Conservation (phyloP, 148 eudicot species). For the Suaeda aralocaspica region DNA sequence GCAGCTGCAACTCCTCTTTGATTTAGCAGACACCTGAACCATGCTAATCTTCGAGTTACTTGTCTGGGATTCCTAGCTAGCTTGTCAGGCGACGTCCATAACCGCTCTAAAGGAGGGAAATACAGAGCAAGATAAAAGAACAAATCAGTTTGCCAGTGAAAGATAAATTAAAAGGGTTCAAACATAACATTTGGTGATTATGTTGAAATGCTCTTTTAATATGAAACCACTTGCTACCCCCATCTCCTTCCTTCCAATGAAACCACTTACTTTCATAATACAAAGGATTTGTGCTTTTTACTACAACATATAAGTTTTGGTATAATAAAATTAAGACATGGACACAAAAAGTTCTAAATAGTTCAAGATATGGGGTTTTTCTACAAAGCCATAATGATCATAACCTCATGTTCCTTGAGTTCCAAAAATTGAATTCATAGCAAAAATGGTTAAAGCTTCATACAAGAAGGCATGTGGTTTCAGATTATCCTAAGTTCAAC, state of each 20-base stretch:
- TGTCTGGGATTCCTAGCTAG: constrained; percentile 57
- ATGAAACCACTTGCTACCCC: too few species aligned
- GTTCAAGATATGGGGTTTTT: neutral
- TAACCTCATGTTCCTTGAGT: neutral
- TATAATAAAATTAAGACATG: too few species aligned
- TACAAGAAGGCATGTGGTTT: neutral
- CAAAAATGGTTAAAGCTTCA: neutral
- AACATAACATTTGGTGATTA: neutral
- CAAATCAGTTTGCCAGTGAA: neutral
- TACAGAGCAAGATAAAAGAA: neutral
- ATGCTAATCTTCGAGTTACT: constrained; percentile 53
- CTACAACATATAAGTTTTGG: too few species aligned
- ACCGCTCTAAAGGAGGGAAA: constrained; percentile 50
- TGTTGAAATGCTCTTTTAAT: too few species aligned
- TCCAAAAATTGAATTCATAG: neutral
- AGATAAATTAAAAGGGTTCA: neutral
- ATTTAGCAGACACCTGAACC: constrained; percentile 79
- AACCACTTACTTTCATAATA: too few species aligned
- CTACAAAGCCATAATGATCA: neutral
- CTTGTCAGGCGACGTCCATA: constrained; percentile 63
- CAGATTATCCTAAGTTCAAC: neutral
- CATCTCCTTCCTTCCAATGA: too few species aligned
- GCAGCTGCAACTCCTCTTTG: constrained; percentile 92
- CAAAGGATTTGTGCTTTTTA: neutral
- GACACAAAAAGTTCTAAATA: neutral